These are phyloP conservation scores for Ophiostoma triangulosporum DNA, from an alignment of 2,329 filamentous ascomycete species.

Conservation along the genomic window DNA sequence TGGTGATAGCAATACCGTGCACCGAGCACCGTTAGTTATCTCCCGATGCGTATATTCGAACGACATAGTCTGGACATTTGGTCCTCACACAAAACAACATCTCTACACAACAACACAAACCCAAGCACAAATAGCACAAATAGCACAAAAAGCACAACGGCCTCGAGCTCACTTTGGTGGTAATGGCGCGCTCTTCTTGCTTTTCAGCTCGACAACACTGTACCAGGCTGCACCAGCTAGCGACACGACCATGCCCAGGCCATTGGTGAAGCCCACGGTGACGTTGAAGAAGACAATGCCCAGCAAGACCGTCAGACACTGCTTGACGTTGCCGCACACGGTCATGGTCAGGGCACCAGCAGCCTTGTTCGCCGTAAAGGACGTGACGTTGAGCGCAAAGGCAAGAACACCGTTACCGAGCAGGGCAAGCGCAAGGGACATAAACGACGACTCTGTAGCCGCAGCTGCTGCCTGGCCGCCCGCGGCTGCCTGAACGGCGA, in stretches of 20 bases:
- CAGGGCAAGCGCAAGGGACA: constrained; percentile 25
- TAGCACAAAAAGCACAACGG: too few species aligned
- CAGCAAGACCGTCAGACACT: constrained; percentile 40
- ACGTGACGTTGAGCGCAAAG: constrained; percentile 42
- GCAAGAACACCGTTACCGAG: constrained; percentile 40
- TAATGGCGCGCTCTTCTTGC: constrained; percentile 11
- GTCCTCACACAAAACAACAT: background rate
- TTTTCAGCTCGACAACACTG: constrained; percentile 38
- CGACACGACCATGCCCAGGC: constrained; percentile 41
- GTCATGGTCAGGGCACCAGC: constrained; percentile 46
- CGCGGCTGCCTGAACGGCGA: background rate
- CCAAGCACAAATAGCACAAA: too few species aligned
- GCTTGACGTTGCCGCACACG: constrained; percentile 45
- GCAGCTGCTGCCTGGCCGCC: background rate
- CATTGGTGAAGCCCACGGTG: constrained; percentile 36
- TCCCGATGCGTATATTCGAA: background rate
- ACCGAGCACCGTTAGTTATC: background rate
- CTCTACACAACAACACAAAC: too few species aligned
- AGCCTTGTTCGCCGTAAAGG: constrained; percentile 44
- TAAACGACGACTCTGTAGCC: constrained; percentile 1
- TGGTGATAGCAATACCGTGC: background rate
- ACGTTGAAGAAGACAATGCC: constrained; percentile 41
- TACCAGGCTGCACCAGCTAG: constrained; percentile 43
- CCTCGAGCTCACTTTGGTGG: background rate
- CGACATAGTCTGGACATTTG: background rate